Conservation (phyloP, 2,329 filamentous ascomycete genomes). For the Decorospora gaudefroyi region DNA sequence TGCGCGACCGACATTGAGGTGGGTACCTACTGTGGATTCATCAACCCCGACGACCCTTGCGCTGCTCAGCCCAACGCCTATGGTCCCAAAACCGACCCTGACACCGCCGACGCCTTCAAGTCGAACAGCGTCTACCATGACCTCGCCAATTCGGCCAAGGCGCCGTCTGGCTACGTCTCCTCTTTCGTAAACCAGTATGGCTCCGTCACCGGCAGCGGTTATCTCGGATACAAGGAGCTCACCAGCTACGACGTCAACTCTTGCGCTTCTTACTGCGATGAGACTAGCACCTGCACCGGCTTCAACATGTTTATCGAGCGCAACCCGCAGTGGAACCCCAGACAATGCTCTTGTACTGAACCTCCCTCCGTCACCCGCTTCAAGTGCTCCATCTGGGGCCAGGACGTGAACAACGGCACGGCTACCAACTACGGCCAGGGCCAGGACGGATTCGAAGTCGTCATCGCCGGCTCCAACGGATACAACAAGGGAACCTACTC, state of each 20-base stretch:
- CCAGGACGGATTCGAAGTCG: conserved; percentile 34
- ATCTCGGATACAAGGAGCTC: conserved; percentile 33
- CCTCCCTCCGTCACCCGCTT: conserved; percentile 28
- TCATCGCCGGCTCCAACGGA: conserved; percentile 42
- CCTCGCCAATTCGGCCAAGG: conserved; percentile 29
- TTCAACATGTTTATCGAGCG: conserved; percentile 39
- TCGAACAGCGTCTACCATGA: conserved; percentile 28
- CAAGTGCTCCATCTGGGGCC: conserved; percentile 35
- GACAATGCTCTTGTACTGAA: conserved; percentile 30
- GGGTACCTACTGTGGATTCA: conserved; percentile 35
- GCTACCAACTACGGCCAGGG: conserved; percentile 28
- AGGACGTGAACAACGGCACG: conserved; percentile 23
- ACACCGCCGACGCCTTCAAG: conserved; percentile 33
- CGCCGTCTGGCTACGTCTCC: conserved; percentile 25
- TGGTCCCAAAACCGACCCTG: conserved; percentile 26
- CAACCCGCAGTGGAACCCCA: conserved; percentile 30
- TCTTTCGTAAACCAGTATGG: conserved; percentile 27
- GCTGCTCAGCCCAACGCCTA: conserved; percentile 32
- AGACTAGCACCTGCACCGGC: conserved; percentile 25
- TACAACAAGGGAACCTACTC: conserved; percentile 34
- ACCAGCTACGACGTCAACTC: conserved; percentile 25
- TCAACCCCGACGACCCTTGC: conserved; percentile 35
- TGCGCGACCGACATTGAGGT: conserved; percentile 30
- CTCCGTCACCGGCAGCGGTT: conserved; percentile 24
- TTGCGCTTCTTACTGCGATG: conserved; percentile 28